A percentile compares a stretch with the other conserved stretches of the same genome.
Evolutionary conservation across 495 filamentous ascomycete genomes (phyloP).

Genomic region (Cladorrhinum samala): DNA sequence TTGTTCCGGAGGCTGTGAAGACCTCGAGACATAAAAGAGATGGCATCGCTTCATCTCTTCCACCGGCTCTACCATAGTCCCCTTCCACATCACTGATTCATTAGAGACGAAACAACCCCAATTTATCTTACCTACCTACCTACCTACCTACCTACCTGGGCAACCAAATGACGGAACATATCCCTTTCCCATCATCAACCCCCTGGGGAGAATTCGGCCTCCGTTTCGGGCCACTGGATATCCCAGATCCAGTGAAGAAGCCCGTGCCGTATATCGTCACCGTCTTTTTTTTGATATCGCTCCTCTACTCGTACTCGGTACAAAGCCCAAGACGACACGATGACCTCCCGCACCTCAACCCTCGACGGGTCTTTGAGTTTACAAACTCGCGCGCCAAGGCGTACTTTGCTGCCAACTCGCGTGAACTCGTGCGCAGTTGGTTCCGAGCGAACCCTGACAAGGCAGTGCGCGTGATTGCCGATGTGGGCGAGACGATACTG

Average conservation of each 20-base stretch:
- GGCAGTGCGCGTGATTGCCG: constrained; percentile 23
- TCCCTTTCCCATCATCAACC: not conserved
- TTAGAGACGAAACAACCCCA: not conserved
- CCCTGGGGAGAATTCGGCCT: not conserved
- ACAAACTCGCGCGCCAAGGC: constrained; percentile 14
- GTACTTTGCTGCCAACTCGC: constrained; percentile 3
- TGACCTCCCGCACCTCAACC: constrained; percentile 14
- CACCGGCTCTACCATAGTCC: too few relatives aligned
- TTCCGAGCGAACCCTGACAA: constrained; percentile 16
- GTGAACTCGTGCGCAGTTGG: constrained; percentile 11
- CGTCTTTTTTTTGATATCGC: not conserved
- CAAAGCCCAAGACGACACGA: not conserved
- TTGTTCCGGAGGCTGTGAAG: too few relatives aligned
- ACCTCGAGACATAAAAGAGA: too few relatives aligned
- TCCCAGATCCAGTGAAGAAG: not conserved
- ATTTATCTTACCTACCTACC: not conserved
- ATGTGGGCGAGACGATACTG: constrained; percentile 28
- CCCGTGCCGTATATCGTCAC: not conserved
- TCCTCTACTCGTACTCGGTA: not conserved
- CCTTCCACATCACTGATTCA: too few relatives aligned
- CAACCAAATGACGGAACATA: not conserved
- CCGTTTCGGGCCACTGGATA: not conserved
- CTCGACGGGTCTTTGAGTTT: constrained; percentile 8
- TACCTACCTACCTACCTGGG: not conserved
- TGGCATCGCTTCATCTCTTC: too few relatives aligned